phyloP scores from a whole-genome alignment of 441 rosid species.

The Gossypium schwendimanii region DNA sequence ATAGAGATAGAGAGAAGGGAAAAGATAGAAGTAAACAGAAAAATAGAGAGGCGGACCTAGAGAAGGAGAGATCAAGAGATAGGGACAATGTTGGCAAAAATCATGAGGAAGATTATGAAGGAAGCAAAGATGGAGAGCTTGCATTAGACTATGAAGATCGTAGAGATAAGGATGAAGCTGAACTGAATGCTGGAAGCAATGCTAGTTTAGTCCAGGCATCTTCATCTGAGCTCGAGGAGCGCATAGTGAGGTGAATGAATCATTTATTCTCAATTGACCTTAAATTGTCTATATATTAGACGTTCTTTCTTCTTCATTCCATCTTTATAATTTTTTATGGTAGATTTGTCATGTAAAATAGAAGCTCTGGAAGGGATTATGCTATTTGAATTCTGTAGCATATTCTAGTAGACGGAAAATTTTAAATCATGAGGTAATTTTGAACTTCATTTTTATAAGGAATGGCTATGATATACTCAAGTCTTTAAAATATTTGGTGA shows the following conservation, averaged over 20 bases:
- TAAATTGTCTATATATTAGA: background rate
- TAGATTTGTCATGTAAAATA: background rate
- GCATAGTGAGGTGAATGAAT: slow-evolving; percentile 60
- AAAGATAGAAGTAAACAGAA: slow-evolving; percentile 33
- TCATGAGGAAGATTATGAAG: slow-evolving; percentile 30
- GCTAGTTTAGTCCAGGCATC: slow-evolving; percentile 31
- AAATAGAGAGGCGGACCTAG: slow-evolving; percentile 34
- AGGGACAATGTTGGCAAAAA: slow-evolving; percentile 32
- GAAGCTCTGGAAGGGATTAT: background rate
- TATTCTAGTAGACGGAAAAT: background rate
- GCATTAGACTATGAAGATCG: slow-evolving; percentile 33
- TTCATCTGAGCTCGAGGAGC: slow-evolving; percentile 40
- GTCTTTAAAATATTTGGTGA: slow-evolving; percentile 1
- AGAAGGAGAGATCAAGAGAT: slow-evolving; percentile 45
- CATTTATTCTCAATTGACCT: background rate
- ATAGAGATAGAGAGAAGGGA: slow-evolving; percentile 39
- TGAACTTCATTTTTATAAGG: background rate
- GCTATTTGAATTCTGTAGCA: background rate
- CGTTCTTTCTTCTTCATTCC: background rate
- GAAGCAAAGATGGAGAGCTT: slow-evolving; percentile 20
- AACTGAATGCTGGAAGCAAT: slow-evolving; percentile 27
- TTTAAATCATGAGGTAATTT: background rate
- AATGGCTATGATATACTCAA: background rate
- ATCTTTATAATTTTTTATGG: background rate
- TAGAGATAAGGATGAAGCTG: slow-evolving; percentile 32